phyloP scores from a whole-genome alignment of 331 rosid species.

The Phaseolus coccineus region DNA sequence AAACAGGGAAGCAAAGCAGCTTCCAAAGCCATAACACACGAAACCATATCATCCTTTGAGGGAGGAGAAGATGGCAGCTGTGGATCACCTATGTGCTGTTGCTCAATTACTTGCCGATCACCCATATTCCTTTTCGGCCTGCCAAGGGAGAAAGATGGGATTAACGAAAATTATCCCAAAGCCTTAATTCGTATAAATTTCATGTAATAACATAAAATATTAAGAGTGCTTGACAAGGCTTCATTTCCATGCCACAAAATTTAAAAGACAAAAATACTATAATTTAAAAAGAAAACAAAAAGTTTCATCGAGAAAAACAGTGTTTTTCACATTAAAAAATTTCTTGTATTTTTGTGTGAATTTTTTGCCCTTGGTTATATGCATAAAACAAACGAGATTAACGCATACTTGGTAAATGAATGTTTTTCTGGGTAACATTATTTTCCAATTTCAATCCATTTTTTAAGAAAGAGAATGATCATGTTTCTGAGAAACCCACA shows the following conservation, averaged over 20 bases:
- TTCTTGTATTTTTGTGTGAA: not conserved
- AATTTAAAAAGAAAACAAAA: not conserved
- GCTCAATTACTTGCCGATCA: constrained; percentile 65
- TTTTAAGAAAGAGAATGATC: not conserved
- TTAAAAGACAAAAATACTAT: not conserved
- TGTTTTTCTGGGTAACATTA: not conserved
- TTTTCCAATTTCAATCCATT: not conserved
- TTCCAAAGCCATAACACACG: constrained; percentile 81
- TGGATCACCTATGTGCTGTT: constrained; percentile 59
- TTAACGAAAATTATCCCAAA: not conserved
- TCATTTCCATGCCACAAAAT: not conserved
- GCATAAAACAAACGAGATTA: too few relatives aligned
- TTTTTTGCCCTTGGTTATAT: not conserved
- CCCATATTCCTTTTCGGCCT: constrained; percentile 57
- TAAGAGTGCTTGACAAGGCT: not conserved
- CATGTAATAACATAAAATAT: not conserved
- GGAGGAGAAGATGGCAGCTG: constrained; percentile 63
- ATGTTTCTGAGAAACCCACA: not conserved
- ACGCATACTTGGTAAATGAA: too few relatives aligned
- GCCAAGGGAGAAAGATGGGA: constrained; percentile 3
- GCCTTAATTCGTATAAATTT: not conserved
- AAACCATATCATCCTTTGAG: constrained; percentile 78
- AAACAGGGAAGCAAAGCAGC: constrained; percentile 96
- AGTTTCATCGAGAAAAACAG: not conserved
- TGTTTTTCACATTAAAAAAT: not conserved